These are phyloP conservation scores for Coprinopsis sp. DNA, from an alignment of 768 basidiomycete species.

Conservation along the genomic window DNA sequence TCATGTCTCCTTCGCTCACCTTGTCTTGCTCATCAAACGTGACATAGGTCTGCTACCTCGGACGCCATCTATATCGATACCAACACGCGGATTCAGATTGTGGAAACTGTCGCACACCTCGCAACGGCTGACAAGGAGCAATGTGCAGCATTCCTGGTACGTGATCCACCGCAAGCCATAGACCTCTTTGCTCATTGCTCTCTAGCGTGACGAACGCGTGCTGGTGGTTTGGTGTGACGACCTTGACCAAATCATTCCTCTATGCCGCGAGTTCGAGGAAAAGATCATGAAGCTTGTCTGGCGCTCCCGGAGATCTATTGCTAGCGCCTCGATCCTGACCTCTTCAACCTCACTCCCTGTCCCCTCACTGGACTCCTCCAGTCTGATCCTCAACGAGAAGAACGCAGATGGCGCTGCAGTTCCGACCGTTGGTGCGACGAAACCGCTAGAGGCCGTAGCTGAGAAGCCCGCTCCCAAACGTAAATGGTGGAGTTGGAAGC, in stretches of 20 bases:
- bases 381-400: conserved; percentile 54
- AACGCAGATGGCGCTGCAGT: conserved; percentile 34
- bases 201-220: conserved; percentile 76
- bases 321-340: conserved; percentile 34
- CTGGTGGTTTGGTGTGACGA: conserved; percentile 84
- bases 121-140: conserved; percentile 86
- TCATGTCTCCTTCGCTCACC: not conserved
- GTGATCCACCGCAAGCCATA: conserved; percentile 19
- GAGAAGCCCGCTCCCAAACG: conserved; percentile 20
- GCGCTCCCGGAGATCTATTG: conserved; percentile 38
- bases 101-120: conserved; percentile 64
- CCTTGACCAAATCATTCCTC: conserved; percentile 71
- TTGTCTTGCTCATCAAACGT: conserved; percentile 7
- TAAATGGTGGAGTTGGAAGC: conserved; percentile 44
- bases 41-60: conserved; percentile 51
- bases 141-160: conserved; percentile 81
- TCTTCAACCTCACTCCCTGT: conserved; percentile 38
- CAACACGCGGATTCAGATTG: conserved; percentile 83
- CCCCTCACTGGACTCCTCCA: conserved; percentile 46
- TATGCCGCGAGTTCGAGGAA: conserved; percentile 69
- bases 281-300: conserved; percentile 58
- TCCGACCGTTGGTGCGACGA: conserved; percentile 28
- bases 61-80: conserved; percentile 64
- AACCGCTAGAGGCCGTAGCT: conserved; percentile 23
- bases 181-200: conserved; percentile 10